These are phyloP conservation scores for Beta macrorhiza DNA, from an alignment of 179 eudicot species.

Conservation along the genomic window DNA sequence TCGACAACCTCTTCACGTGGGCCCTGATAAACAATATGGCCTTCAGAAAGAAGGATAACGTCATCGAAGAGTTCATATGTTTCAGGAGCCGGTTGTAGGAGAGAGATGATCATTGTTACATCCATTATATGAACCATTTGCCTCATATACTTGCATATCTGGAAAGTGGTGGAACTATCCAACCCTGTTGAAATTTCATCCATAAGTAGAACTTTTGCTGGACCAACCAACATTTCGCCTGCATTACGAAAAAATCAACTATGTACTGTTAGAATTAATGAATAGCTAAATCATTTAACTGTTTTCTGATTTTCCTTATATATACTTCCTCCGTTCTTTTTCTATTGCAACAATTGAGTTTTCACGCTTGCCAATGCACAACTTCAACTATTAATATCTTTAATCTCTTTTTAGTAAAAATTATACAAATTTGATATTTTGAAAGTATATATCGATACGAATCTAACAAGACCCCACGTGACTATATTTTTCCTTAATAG, in stretches of 20 bases:
- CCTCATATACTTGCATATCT: constrained; percentile 31
- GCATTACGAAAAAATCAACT: not conserved
- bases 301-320: not conserved
- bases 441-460: too few relatives aligned
- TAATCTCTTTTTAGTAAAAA: too few relatives aligned
- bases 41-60: constrained; percentile 33
- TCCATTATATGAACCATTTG: constrained; percentile 36
- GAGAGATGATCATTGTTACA: constrained; percentile 32
- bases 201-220: constrained; percentile 36
- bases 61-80: constrained; percentile 35
- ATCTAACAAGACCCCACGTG: too few relatives aligned
- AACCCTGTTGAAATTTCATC: constrained; percentile 44
- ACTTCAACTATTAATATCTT: too few relatives aligned
- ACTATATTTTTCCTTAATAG: too few relatives aligned
- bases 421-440: too few relatives aligned
- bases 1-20: constrained; percentile 25
- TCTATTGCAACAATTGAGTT: too few relatives aligned
- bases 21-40: constrained; percentile 33
- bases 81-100: constrained; percentile 39
- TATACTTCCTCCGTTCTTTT: not conserved
- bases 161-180: constrained; percentile 42
- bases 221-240: constrained; percentile 47
- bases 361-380: too few relatives aligned
- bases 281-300: not conserved
- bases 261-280: not conserved